Base-by-base conservation (phyloP, 1,284 basidiomycete species). In the Paramarasmius palmivorus region DNA sequence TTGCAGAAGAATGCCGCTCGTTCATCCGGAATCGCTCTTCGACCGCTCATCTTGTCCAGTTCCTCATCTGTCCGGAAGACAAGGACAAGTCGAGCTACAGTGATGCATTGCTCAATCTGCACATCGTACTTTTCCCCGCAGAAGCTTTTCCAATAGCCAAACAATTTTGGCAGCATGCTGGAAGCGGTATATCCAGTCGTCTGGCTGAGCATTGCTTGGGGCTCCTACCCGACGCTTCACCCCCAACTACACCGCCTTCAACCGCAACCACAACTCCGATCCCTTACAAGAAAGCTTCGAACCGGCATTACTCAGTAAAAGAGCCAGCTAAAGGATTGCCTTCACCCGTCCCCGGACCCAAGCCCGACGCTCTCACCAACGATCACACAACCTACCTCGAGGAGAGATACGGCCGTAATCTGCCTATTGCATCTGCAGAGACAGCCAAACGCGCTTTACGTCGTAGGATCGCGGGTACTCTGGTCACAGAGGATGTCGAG, bases 101-200 rank as follows among this genome's bases (percentile, higher is more conserved):
- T 34, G 47, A 41, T 34, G 60, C 63, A 15, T 64, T 65, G 62
- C 75, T 83, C 40, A 83, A 88, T 57, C 75, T 95, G 0, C 86
- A 95, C 68, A 90, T 96, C 60, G 86, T 90, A 9, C 75, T 98
- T 19, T 93, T 95, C 69, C 84, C 86, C 4, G 72, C 76, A 12
- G 76, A 83, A n/a, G 68, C 79, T 3, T 90, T 84, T 61, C 66
- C 81, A 1, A 66, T 90, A 4, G 94, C 92, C 12, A 98, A 93
- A 70, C 82, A 93, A 66, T 98, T 95, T 69, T 98, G 96, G 95
- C 95, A 98, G 64, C 95, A 98, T 66, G 88, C 91, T 0, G 96
- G 96, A 0, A 76, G 91, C 58, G 95, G 95, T 0, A 88, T 99
- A 49, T 93, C 90, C 1, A 95, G 92, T 58, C 86, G 96, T 19